Percentiles rank a stretch among this genome's conserved stretches.
phyloP scores from a whole-genome alignment of 176 grass and related monocot genomes.

The Alloteropsis semialata region DNA sequence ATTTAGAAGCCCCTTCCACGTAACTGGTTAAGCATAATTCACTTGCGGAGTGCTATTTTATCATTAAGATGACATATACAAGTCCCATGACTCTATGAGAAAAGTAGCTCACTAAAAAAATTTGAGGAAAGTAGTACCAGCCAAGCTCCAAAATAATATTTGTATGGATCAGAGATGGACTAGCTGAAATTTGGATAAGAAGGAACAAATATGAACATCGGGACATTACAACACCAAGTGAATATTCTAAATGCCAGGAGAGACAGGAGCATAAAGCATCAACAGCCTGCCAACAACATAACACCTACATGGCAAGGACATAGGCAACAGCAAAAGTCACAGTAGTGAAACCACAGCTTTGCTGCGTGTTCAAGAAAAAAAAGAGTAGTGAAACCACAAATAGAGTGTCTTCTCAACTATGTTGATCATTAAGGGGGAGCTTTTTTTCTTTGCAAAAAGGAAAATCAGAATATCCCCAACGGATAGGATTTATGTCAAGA shows the following conservation, averaged over 20 bases:
- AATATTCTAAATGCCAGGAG: slow-evolving; percentile 46
- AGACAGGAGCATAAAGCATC: slow-evolving; percentile 33
- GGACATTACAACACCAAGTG: slow-evolving; percentile 16
- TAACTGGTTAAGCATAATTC: background rate
- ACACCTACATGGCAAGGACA: background rate
- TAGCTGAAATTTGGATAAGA: slow-evolving; percentile 39
- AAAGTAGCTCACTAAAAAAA: background rate
- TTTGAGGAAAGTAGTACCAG: background rate
- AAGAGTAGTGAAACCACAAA: background rate
- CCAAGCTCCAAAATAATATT: background rate
- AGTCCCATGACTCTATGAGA: background rate
- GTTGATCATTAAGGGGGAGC: background rate
- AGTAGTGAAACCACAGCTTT: background rate
- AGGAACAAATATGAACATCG: slow-evolving; percentile 37
- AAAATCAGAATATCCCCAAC: background rate
- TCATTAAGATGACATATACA: background rate
- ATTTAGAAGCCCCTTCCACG: background rate
- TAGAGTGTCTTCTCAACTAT: background rate
- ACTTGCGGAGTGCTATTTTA: background rate
- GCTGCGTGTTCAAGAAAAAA: too few species aligned
- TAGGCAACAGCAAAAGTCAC: background rate
- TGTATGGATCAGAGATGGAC: background rate
- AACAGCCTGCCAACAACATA: slow-evolving; percentile 10
- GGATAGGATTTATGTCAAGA: background rate
- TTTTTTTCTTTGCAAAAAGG: background rate